Conservation (phyloP, 768 basidiomycete genomes). For the Termitomyces sp. region DNA sequence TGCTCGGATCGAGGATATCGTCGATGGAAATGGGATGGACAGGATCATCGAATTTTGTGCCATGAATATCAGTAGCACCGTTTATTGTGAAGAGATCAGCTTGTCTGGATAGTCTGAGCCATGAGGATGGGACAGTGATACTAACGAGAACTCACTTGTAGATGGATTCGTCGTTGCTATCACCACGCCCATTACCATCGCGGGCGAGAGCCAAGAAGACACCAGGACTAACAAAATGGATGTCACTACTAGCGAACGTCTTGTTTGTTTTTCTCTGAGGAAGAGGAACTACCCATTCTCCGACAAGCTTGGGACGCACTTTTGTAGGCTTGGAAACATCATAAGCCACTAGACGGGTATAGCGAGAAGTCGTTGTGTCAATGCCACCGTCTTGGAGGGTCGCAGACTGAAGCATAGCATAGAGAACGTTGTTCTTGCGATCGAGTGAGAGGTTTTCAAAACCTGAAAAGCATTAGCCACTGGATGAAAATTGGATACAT, state of each 20-base stretch:
- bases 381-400: constrained; percentile 55
- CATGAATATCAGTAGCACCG: too few relatives aligned
- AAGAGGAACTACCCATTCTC: constrained; percentile 56
- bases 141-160: constrained; percentile 37
- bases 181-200: constrained; percentile 57
- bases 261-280: constrained; percentile 46
- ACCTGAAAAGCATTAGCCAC: constrained; percentile 24
- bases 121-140: too few relatives aligned
- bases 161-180: constrained; percentile 35
- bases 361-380: constrained; percentile 38
- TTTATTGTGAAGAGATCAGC: too few relatives aligned
- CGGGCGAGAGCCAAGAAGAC: constrained; percentile 54
- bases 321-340: constrained; percentile 31
- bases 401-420: constrained; percentile 58
- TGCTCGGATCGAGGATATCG: too few relatives aligned
- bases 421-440: constrained; percentile 40
- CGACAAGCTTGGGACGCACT: constrained; percentile 32
- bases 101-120: too few relatives aligned
- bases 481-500: too few relatives aligned
- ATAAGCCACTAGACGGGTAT: constrained; percentile 54
- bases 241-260: constrained; percentile 47
- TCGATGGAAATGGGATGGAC: too few relatives aligned
- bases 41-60: too few relatives aligned
- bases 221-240: constrained; percentile 45
- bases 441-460: constrained; percentile 57